Evolutionary conservation across 495 filamentous ascomycete genomes (phyloP).

Genomic region (Astrothelium subdiscretum): DNA sequence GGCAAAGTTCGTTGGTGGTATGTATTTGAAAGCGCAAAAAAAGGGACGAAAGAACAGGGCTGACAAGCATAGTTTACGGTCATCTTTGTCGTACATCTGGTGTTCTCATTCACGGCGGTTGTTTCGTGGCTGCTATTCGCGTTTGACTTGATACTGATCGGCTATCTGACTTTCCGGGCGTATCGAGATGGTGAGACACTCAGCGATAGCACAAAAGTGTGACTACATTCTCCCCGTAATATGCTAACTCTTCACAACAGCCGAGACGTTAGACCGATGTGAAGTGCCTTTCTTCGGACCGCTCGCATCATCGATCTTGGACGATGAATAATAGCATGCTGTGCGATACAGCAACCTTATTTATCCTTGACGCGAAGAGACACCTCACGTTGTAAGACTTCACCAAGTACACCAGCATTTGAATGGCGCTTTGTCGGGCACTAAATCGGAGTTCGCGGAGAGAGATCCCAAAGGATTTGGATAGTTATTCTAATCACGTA

Average conservation of each 20-base stretch:
- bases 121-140: conserved; percentile 75
- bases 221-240: not conserved
- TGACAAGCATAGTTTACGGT: conserved; percentile 45
- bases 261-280: conserved; percentile 81
- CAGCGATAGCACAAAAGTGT: no score
- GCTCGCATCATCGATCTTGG: conserved; percentile 80
- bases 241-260: conserved; percentile 29
- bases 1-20: conserved; percentile 72
- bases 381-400: not conserved
- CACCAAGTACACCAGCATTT: not conserved
- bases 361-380: not conserved
- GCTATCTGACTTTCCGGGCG: conserved; percentile 62
- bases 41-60: not conserved
- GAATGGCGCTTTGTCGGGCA: not conserved
- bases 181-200: conserved; percentile 60
- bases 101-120: conserved; percentile 74
- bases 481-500: no score
- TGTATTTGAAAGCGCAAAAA: not conserved
- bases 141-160: conserved; percentile 64
- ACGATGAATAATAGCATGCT: conserved; percentile 56
- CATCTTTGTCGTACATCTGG: conserved; percentile 72
- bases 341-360: not conserved
- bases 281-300: conserved; percentile 82
- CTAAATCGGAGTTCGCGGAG: not conserved
- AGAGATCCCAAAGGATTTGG: no score